Evolutionary conservation across 805 yeast species (phyloP).

Genomic region (Wickerhamomyces ciferrii): DNA sequence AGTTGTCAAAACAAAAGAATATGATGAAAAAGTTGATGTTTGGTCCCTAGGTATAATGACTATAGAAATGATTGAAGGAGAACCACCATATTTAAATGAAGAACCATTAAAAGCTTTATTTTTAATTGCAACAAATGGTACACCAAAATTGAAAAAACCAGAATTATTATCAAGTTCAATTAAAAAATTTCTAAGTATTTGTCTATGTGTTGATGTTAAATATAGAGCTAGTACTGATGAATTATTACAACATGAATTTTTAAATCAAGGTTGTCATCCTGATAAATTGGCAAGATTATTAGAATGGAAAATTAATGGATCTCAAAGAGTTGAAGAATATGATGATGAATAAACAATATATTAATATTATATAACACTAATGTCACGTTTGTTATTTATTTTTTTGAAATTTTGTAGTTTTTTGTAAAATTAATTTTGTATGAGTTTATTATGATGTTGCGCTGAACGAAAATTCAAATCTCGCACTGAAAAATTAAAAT

Average conservation of each 20-base stretch:
- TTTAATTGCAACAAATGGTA: slow-evolving; percentile 93
- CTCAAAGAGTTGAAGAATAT: neutral
- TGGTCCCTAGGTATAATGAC: slow-evolving; percentile 99
- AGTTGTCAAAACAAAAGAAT: slow-evolving; percentile 91
- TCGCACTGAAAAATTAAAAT: no score
- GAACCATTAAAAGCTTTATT: slow-evolving; percentile 92
- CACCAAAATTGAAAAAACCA: slow-evolving; percentile 90
- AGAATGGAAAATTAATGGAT: slow-evolving; percentile 33
- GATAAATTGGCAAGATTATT: slow-evolving; percentile 55
- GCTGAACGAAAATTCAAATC: neutral
- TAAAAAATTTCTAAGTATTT: slow-evolving; percentile 81
- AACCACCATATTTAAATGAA: slow-evolving; percentile 96
- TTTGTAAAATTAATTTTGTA: no score
- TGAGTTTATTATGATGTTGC: neutral
- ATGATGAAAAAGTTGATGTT: slow-evolving; percentile 95
- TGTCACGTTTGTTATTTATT: neutral
- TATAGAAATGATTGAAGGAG: slow-evolving; percentile 98
- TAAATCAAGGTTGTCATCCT: slow-evolving; percentile 57
- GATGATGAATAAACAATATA: neutral
- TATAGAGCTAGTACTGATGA: slow-evolving; percentile 90
- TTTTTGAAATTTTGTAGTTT: no score
- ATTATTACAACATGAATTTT: slow-evolving; percentile 69
- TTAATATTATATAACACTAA: neutral
- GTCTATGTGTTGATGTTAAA: slow-evolving; percentile 91
- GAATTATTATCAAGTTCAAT: slow-evolving; percentile 75